Evolutionary conservation across 495 filamentous ascomycete genomes (phyloP).

Genomic region (Durotheca rogersii): DNA sequence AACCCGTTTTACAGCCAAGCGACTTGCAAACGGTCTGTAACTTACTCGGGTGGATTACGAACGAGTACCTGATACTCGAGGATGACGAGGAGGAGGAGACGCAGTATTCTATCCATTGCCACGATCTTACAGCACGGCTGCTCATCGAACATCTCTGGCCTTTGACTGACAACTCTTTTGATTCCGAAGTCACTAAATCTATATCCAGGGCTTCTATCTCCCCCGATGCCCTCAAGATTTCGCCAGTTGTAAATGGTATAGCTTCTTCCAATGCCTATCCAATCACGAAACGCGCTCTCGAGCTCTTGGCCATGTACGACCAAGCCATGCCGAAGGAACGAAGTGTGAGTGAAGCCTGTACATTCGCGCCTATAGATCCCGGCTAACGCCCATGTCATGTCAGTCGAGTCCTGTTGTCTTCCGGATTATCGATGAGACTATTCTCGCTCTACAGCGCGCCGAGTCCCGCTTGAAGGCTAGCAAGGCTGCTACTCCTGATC

Average conservation of each 20-base stretch:
- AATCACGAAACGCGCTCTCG: conserved; percentile 73
- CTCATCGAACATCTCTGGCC: conserved; percentile 55
- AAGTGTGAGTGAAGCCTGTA: conserved; percentile 60
- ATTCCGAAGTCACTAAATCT: conserved; percentile 52
- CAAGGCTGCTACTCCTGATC: conserved; percentile 48
- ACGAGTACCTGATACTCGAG: conserved; percentile 72
- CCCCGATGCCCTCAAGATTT: conserved; percentile 46
- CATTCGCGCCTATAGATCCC: conserved; percentile 5
- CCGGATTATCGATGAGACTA: conserved; percentile 48
- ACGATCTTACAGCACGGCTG: conserved; percentile 60
- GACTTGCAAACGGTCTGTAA: conserved; percentile 64
- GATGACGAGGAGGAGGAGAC: conserved; percentile 72
- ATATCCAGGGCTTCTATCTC: conserved; percentile 47
- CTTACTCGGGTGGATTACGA: conserved; percentile 76
- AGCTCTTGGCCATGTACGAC: conserved; percentile 82
- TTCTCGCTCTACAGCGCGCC: conserved; percentile 51
- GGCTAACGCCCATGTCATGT: conserved; percentile 53
- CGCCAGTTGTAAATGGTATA: conserved; percentile 41
- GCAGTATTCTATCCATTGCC: conserved; percentile 69
- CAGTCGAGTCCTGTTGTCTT: conserved; percentile 52
- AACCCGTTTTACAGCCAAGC: conserved; percentile 42
- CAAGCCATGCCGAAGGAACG: conserved; percentile 61
- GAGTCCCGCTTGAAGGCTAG: conserved; percentile 49
- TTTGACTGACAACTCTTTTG: conserved; percentile 51
- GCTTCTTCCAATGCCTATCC: conserved; percentile 60